These are phyloP conservation scores for Aspergillus wentii DNA, from an alignment of 495 filamentous ascomycete genomes.

Conservation along the genomic window DNA sequence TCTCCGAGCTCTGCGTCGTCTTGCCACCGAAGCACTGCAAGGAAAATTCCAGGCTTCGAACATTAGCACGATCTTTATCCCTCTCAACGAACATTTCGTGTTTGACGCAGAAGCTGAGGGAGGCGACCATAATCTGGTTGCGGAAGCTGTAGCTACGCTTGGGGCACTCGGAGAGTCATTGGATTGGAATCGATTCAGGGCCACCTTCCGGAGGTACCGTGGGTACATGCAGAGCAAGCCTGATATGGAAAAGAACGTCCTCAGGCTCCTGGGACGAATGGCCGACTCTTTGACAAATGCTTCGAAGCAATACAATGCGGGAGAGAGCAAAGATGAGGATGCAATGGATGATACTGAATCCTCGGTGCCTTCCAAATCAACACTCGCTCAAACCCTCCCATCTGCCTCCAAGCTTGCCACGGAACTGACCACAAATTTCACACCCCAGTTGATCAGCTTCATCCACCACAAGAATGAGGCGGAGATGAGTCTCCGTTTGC, in stretches of 20 bases:
- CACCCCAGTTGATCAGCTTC: slow-evolving; percentile 71
- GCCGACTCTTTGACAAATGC: slow-evolving; percentile 66
- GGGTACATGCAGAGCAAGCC: slow-evolving; percentile 75
- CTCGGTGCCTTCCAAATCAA: slow-evolving; percentile 27
- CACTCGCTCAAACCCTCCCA: slow-evolving; percentile 63
- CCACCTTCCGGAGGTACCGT: slow-evolving; percentile 73
- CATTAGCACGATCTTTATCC: slow-evolving; percentile 81
- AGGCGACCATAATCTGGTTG: slow-evolving; percentile 75
- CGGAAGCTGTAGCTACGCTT: slow-evolving; percentile 73
- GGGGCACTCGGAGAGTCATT: slow-evolving; percentile 67
- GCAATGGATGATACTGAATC: slow-evolving; percentile 25
- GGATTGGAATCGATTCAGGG: slow-evolving; percentile 88
- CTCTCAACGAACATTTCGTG: slow-evolving; percentile 88
- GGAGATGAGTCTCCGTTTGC: slow-evolving; percentile 84
- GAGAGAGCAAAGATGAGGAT: slow-evolving; percentile 30
- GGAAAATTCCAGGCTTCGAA: slow-evolving; percentile 65
- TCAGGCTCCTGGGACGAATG: slow-evolving; percentile 74
- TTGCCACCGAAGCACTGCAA: slow-evolving; percentile 60
- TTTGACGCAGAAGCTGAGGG: slow-evolving; percentile 74
- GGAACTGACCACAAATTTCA: slow-evolving; percentile 68
- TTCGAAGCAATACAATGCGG: slow-evolving; percentile 24
- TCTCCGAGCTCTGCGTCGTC: slow-evolving; percentile 71
- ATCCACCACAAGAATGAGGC: slow-evolving; percentile 92
- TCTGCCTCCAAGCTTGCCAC: slow-evolving; percentile 61
- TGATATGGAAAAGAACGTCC: slow-evolving; percentile 78